A percentile compares a stretch with the other conserved stretches of the same genome.
Evolutionary conservation across 179 eudicot species (phyloP).

Genomic region (Corrigiola litoralis): DNA sequence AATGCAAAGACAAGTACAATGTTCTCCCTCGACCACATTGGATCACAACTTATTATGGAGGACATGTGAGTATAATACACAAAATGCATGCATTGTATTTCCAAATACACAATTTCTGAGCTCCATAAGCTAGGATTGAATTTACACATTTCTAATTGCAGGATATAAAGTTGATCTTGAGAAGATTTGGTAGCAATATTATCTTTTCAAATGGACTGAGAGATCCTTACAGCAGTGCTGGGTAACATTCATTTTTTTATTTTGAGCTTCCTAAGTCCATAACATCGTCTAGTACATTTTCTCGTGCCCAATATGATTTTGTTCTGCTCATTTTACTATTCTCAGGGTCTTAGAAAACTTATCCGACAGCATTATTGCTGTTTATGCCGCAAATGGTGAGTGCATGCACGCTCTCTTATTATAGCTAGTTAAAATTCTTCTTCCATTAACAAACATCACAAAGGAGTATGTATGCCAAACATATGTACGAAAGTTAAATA

Average conservation of each 20-base stretch:
- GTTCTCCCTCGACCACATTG: conserved; percentile 63
- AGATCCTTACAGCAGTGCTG: conserved; percentile 59
- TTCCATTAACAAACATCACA: neutral
- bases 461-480: no score
- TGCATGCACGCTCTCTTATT: neutral
- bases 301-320: no score
- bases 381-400: conserved; percentile 18
- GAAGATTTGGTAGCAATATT: conserved; percentile 52
- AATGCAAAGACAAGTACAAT: conserved; percentile 25
- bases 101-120: no score
- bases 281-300: no score
- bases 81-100: no score
- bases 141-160: neutral
- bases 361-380: conserved; percentile 26
- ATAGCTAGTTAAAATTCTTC: no score
- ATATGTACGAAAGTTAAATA: neutral
- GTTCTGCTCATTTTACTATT: no score
- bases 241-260: no score
- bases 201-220: conserved; percentile 65
- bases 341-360: conserved; percentile 22
- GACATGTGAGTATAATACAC: conserved; percentile 1
- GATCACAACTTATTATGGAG: conserved; percentile 53
- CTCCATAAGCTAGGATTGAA: no score
- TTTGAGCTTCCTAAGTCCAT: no score
- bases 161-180: conserved; percentile 40